These are phyloP conservation scores for Xerocomellus chrysenteron DNA, from an alignment of 768 basidiomycete genomes.

Conservation along the genomic window DNA sequence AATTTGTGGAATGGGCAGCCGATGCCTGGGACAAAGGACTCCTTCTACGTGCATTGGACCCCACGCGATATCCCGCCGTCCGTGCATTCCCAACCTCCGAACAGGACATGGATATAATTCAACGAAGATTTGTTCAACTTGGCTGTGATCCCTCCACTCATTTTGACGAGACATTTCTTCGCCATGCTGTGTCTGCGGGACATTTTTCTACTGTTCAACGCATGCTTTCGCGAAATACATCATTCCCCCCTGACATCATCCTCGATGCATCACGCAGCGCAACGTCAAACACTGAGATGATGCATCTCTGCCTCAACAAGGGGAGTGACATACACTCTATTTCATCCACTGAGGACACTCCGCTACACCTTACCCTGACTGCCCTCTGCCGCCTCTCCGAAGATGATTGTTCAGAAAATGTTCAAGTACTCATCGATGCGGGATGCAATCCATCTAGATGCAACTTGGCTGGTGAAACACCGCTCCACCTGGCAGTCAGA, in stretches of 20 bases:
- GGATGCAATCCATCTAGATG: conserved; percentile 4
- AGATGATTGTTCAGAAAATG: neutral
- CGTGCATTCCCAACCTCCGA: neutral
- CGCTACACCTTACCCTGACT: neutral
- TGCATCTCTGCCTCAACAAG: neutral
- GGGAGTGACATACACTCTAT: neutral
- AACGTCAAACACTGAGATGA: neutral
- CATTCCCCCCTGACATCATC: conserved; percentile 2
- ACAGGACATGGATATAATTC: neutral
- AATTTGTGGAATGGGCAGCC: conserved; percentile 13
- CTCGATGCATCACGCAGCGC: neutral
- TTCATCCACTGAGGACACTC: neutral
- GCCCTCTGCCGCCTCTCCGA: neutral
- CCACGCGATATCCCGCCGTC: neutral
- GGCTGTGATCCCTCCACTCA: neutral
- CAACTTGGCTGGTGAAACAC: neutral
- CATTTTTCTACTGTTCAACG: neutral
- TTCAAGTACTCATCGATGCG: conserved; percentile 1
- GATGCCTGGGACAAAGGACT: neutral
- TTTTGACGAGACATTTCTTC: neutral
- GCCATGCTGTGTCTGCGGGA: neutral
- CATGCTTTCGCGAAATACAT: neutral
- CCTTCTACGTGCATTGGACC: neutral
- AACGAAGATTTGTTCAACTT: conserved; percentile 7
- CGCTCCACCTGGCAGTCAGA: neutral